Evolutionary conservation across 805 yeast genomes (phyloP).

Genomic region (Maudiozyma saulgeensis): DNA sequence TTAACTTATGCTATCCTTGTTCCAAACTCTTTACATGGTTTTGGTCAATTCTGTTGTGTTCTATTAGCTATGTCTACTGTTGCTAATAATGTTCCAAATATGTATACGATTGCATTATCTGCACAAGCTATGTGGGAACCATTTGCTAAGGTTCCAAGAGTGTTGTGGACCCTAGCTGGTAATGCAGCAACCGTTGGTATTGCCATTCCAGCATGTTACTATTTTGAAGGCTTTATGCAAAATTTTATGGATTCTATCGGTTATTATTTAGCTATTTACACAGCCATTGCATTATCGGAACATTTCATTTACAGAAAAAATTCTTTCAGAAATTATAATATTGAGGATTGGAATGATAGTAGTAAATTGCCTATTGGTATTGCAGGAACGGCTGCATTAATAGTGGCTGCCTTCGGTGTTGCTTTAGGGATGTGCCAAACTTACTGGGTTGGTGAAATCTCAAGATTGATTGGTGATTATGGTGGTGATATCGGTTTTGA

Average conservation of each 20-base stretch:
- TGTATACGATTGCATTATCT: slow-evolving; percentile 80
- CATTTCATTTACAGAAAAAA: slow-evolving; percentile 73
- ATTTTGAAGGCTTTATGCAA: slow-evolving; percentile 63
- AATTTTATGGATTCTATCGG: slow-evolving; percentile 87
- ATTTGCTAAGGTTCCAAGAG: slow-evolving; percentile 66
- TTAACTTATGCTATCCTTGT: slow-evolving; percentile 69
- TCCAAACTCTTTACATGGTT: slow-evolving; percentile 71
- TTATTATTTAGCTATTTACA: slow-evolving; percentile 83
- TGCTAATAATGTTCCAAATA: slow-evolving; percentile 85
- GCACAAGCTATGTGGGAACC: slow-evolving; percentile 77
- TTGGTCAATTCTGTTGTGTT: slow-evolving; percentile 85
- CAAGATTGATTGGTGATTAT: slow-evolving; percentile 42
- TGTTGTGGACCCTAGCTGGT: slow-evolving; percentile 69
- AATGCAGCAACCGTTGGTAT: slow-evolving; percentile 71
- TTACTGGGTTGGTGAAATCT: slow-evolving; percentile 72
- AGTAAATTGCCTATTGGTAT: slow-evolving; percentile 58
- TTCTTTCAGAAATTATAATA: slow-evolving; percentile 45
- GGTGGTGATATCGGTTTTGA: slow-evolving; percentile 72
- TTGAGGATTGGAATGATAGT: slow-evolving; percentile 49
- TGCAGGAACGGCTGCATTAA: slow-evolving; percentile 71
- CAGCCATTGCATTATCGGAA: slow-evolving; percentile 61
- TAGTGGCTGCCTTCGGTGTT: slow-evolving; percentile 77
- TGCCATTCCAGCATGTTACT: slow-evolving; percentile 79
- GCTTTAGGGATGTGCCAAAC: slow-evolving; percentile 80
- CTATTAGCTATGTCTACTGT: slow-evolving; percentile 74